A percentile compares a stretch with the other conserved stretches of the same genome.
Evolutionary conservation across 2,329 filamentous ascomycete species (phyloP).

Genomic region (Stachybotrys chlorohalonatus): DNA sequence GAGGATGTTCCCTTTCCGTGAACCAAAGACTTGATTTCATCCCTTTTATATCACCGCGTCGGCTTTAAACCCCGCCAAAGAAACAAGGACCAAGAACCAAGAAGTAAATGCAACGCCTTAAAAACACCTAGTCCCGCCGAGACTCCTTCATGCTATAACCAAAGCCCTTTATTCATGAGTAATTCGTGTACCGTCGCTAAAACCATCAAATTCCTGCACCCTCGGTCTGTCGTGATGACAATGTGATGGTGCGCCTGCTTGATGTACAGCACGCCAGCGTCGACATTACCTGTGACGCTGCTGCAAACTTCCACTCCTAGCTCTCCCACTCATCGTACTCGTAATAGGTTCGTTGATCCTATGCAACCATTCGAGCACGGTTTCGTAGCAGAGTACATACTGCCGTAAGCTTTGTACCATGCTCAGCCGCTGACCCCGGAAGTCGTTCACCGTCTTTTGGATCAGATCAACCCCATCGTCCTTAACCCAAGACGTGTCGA

Average conservation of each 20-base stretch:
- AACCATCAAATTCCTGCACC: too few species aligned
- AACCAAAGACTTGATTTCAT: too few species aligned
- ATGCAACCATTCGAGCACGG: slow-evolving; percentile 76
- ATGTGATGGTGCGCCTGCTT: background rate
- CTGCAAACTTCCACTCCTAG: slow-evolving; percentile 23
- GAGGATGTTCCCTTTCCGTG: too few species aligned
- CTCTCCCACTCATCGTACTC: slow-evolving; percentile 10
- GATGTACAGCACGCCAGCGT: background rate
- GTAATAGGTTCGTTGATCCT: slow-evolving; percentile 30
- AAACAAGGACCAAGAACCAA: too few species aligned
- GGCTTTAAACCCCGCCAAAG: too few species aligned
- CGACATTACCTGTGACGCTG: slow-evolving; percentile 6
- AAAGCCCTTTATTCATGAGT: too few species aligned
- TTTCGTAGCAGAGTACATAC: slow-evolving; percentile 95
- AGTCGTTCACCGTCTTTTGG: slow-evolving; percentile 81
- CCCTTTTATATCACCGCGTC: too few species aligned
- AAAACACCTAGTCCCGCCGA: too few species aligned
- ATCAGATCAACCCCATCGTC: slow-evolving; percentile 70
- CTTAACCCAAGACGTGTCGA: slow-evolving; percentile 56
- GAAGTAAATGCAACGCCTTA: too few species aligned
- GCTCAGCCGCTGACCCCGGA: slow-evolving; percentile 77
- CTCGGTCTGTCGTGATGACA: background rate
- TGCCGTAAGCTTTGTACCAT: slow-evolving; percentile 96
- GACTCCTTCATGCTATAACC: too few species aligned
- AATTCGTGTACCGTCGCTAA: too few species aligned